Conservation (phyloP, 352 stramenopile species). For the Pythium vanterpoolii region DNA sequence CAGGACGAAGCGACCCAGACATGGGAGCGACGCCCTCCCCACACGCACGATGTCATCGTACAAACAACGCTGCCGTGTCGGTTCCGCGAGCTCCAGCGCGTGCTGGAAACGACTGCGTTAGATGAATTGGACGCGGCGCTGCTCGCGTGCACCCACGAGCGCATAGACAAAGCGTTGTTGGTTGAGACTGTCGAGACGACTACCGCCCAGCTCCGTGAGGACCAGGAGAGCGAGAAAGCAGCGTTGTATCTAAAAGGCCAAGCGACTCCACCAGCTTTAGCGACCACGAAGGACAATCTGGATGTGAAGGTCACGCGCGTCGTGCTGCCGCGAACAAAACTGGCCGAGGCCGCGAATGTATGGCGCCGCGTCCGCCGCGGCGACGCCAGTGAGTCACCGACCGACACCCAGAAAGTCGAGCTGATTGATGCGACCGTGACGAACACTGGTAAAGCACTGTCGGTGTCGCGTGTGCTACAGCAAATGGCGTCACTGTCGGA, state of each 20-base stretch:
- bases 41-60: background rate
- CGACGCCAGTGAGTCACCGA: background rate
- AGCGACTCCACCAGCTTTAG: background rate
- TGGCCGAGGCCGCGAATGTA: conserved; percentile 1
- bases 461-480: conserved; percentile 10
- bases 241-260: background rate
- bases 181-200: conserved; percentile 3
- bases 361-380: background rate
- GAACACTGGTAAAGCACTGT: background rate
- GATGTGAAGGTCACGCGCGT: background rate
- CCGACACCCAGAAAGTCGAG: background rate
- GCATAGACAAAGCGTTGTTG: background rate
- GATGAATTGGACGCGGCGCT: conserved; percentile 18
- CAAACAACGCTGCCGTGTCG: background rate
- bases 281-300: background rate
- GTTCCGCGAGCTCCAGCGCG: conserved; percentile 3
- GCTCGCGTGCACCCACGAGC: conserved; percentile 9
- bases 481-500: conserved; percentile 5
- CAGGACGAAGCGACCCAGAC: background rate
- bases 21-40: background rate
- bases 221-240: background rate
- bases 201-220: background rate
- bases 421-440: conserved; percentile 1
- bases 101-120: conserved; percentile 7
- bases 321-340: conserved; percentile 4